Evolutionary conservation across 2,329 filamentous ascomycete species (phyloP).

Genomic region (Claviceps purpurea): DNA sequence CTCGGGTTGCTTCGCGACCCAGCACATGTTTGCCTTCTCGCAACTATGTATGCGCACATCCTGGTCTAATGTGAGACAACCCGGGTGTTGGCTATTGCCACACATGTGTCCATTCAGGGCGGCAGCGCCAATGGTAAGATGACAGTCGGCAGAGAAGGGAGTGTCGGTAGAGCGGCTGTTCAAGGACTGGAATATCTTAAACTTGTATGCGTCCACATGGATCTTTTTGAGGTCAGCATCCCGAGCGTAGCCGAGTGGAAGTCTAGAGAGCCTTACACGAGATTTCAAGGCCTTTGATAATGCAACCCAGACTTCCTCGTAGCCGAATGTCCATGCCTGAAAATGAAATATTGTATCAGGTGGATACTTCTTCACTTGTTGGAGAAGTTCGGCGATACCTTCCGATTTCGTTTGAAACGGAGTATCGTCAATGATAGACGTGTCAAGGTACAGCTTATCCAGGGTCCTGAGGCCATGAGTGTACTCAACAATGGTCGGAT

Average conservation of each 20-base stretch:
- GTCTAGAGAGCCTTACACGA: constrained; percentile 28
- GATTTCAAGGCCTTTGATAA: constrained; percentile 57
- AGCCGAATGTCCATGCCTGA: constrained; percentile 77
- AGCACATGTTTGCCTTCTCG: constrained; percentile 56
- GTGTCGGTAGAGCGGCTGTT: constrained; percentile 28
- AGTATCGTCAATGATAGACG: constrained; percentile 48
- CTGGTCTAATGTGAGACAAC: constrained; percentile 55
- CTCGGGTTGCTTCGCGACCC: constrained; percentile 28
- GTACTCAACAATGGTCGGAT: constrained; percentile 65
- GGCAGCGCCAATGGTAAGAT: constrained; percentile 45
- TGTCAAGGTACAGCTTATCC: constrained; percentile 81
- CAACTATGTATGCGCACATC: constrained; percentile 70
- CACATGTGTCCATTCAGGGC: constrained; percentile 60
- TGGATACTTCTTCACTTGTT: constrained; percentile 55
- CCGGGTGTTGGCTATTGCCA: constrained; percentile 55
- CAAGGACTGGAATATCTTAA: constrained; percentile 56
- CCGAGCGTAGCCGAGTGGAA: not conserved
- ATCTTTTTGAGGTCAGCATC: constrained; percentile 32
- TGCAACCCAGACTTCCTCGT: constrained; percentile 84
- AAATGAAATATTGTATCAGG: constrained; percentile 68
- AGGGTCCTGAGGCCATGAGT: constrained; percentile 50
- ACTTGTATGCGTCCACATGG: constrained; percentile 74
- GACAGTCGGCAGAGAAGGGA: constrained; percentile 25
- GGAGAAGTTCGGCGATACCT: constrained; percentile 60
- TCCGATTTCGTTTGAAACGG: constrained; percentile 53